Evolutionary conservation across 805 yeast genomes (phyloP).

Genomic region (Teunomyces barrocoloradensis): DNA sequence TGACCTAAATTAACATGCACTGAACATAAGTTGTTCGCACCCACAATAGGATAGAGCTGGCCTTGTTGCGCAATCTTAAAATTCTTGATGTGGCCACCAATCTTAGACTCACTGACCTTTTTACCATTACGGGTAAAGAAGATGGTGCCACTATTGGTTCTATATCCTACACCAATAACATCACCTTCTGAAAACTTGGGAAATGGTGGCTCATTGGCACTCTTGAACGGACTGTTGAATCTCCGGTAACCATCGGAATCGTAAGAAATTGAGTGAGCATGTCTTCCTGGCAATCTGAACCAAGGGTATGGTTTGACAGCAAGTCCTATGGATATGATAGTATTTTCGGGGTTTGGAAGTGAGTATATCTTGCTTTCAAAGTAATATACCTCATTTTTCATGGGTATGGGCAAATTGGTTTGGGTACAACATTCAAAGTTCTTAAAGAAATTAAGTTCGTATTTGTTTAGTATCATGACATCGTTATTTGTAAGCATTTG

Average conservation of each 20-base stretch:
- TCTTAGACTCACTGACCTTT: constrained; percentile 73
- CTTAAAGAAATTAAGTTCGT: constrained; percentile 56
- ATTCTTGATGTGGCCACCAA: constrained; percentile 76
- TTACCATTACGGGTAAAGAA: constrained; percentile 96
- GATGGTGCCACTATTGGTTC: constrained; percentile 77
- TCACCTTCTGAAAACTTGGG: constrained; percentile 77
- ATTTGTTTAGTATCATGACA: constrained; percentile 61
- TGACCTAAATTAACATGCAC: constrained; percentile 91
- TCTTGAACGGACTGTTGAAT: constrained; percentile 69
- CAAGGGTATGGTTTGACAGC: constrained; percentile 89
- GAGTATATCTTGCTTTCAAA: constrained; percentile 85
- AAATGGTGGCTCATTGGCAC: constrained; percentile 46
- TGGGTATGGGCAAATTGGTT: constrained; percentile 84
- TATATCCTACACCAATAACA: constrained; percentile 88
- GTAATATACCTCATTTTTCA: constrained; percentile 79
- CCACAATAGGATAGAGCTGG: constrained; percentile 81
- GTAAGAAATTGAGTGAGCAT: constrained; percentile 79
- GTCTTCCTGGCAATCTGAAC: constrained; percentile 91
- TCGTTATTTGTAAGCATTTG: constrained; percentile 53
- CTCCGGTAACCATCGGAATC: constrained; percentile 83
- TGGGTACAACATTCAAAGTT: constrained; percentile 65
- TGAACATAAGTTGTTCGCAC: constrained; percentile 77
- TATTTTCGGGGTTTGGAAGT: constrained; percentile 52
- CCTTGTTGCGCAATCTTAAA: constrained; percentile 50
- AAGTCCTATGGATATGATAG: constrained; percentile 71